These are phyloP conservation scores for Larix kaempferi DNA, from an alignment of 75 land plant genomes.

Conservation along the genomic window DNA sequence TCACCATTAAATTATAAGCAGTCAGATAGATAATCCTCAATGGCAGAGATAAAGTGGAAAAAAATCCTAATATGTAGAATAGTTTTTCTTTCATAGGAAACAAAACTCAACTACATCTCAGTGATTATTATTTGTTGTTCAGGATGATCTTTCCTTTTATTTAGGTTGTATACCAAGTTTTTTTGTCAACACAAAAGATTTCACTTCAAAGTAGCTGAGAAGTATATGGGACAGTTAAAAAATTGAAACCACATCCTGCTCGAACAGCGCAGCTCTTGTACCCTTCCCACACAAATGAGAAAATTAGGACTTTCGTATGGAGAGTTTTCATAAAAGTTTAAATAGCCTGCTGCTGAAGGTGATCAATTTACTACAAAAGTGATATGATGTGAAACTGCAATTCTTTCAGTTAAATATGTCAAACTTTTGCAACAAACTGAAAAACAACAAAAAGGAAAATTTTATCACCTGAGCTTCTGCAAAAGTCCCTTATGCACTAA, in stretches of 20 bases:
- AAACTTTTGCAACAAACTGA: neutral
- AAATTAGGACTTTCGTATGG: neutral
- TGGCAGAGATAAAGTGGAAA: neutral
- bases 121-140: neutral
- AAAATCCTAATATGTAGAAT: neutral
- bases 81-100: neutral
- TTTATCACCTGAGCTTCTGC: conserved; percentile 85
- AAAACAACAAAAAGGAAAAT: neutral
- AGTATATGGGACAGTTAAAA: neutral
- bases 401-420: neutral
- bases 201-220: no score
- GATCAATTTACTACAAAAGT: no score
- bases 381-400: neutral
- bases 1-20: neutral
- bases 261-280: neutral
- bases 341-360: no score
- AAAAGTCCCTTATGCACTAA: conserved; percentile 77
- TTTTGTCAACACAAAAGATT: no score
- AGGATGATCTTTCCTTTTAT: neutral
- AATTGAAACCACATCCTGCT: neutral
- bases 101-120: neutral
- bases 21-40: no score
- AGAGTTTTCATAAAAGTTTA: neutral
- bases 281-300: neutral
- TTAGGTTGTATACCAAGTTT: no score